phyloP scores from a whole-genome alignment of 306 rosid species.

The Ormosia emarginata region DNA sequence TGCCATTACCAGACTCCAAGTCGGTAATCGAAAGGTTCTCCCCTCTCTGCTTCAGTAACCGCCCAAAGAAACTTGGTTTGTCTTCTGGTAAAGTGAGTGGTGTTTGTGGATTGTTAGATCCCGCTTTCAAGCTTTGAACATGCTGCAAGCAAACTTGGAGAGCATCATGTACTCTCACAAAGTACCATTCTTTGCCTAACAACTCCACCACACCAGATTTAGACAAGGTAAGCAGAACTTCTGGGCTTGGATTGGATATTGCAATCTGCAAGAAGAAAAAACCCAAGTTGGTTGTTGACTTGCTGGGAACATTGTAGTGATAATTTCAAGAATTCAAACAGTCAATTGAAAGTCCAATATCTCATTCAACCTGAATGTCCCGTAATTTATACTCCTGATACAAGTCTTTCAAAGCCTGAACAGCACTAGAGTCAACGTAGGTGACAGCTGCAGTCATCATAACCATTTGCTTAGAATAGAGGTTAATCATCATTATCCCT shows the following conservation, averaged over 20 bases:
- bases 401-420: conserved; percentile 88
- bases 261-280: conserved; percentile 62
- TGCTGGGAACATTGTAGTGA: neutral
- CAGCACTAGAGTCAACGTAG: conserved; percentile 91
- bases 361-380: conserved; percentile 64
- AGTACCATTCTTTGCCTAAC: conserved; percentile 95
- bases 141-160: conserved; percentile 95
- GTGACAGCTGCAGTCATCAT: conserved; percentile 75
- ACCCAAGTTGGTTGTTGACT: neutral
- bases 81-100: conserved; percentile 31
- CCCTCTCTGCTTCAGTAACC: conserved; percentile 41
- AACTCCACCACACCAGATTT: conserved; percentile 72
- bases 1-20: conserved; percentile 62
- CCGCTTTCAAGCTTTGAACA: conserved; percentile 53
- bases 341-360: neutral
- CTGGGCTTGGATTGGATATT: conserved; percentile 83
- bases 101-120: conserved; percentile 26
- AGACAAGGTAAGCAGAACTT: conserved; percentile 75
- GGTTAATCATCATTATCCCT: neutral
- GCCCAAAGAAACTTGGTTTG: conserved; percentile 41
- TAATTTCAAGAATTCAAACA: neutral
- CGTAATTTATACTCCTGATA: conserved; percentile 87
- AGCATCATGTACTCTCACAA: conserved; percentile 98
- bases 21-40: conserved; percentile 44
- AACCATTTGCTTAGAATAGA: conserved; percentile 10